Conservation (phyloP, 345 rosid species). For the Brassica incana region DNA sequence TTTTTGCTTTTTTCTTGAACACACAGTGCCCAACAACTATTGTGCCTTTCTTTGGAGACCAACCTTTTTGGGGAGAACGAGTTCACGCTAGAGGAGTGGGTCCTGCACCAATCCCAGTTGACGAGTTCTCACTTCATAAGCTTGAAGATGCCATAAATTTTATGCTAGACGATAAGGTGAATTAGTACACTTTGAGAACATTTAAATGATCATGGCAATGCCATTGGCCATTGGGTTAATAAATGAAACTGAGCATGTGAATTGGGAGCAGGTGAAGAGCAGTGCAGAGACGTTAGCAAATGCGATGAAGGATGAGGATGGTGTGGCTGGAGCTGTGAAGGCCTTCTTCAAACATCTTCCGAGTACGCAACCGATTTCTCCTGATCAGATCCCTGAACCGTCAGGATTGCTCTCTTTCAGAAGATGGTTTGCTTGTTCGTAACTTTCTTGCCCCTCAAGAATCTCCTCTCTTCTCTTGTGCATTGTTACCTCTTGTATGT, state of each 20-base stretch:
- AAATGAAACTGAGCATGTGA: conserved; percentile 19
- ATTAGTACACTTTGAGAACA: neutral
- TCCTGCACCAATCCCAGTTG: conserved; percentile 86
- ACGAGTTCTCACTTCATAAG: conserved; percentile 80
- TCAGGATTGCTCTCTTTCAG: conserved; percentile 50
- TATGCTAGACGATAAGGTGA: conserved; percentile 69
- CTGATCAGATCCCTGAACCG: conserved; percentile 38
- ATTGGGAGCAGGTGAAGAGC: conserved; percentile 67
- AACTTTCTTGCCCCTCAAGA: conserved; percentile 12
- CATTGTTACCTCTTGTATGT: conserved; percentile 18
- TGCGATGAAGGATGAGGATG: conserved; percentile 91
- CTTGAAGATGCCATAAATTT: conserved; percentile 68
- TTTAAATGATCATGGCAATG: neutral
- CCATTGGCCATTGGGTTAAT: neutral
- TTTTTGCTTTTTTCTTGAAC: conserved; percentile 8
- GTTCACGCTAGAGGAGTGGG: conserved; percentile 93
- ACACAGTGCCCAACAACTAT: conserved; percentile 90
- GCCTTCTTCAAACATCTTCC: conserved; percentile 92
- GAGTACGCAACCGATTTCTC: conserved; percentile 27
- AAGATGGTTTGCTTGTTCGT: conserved; percentile 82
- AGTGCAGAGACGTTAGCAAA: conserved; percentile 76
- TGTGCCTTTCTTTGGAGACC: conserved; percentile 98
- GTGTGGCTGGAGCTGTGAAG: conserved; percentile 87
- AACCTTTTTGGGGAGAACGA: conserved; percentile 98
- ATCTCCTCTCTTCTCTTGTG: conserved; percentile 20